Evolutionary conservation across 192 early-diverging fungal species (phyloP), one percentile per base, ranked within the genome.

Genomic region (Coemansia sp.): DNA sequence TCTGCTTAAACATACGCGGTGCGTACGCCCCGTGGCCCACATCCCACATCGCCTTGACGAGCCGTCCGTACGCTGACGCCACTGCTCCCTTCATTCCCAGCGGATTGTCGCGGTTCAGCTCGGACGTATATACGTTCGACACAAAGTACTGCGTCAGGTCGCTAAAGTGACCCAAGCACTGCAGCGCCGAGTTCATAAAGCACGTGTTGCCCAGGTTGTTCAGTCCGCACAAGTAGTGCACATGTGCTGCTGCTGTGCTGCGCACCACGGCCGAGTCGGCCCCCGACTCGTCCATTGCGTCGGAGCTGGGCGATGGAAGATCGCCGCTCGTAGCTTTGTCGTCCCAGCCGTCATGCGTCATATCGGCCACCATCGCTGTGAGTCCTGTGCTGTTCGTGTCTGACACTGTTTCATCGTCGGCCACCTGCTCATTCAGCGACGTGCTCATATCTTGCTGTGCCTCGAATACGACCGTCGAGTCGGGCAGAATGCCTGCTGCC

Each of bases 101-200:
- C 4, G 89, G 89, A 39, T 91, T 92, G 9, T 86, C 86, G 41
- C 66, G 69, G 68, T 92, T 92, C 25, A 92, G 65, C 37, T 92
- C 90, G 14, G 71, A 59, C 17, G 72, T 81, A 64, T 88, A 88
- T 17, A 72, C 76, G 32, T 71, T 69, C 21, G 82, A 75, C 60
- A 89, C 71, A 65, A 92, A 85, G 65, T 85, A 92, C 23, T 75
- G 73, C 17, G 84, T 84, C 19, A 94, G 81, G 29, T 86, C 81
- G 6, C 83, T 66, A 51, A 89, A 89, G 60, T 92, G 88, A 43
- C 88, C 88, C 39, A 97, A 75, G 63, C 95, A 97, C 77, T 95
- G 93, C n/a, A 95, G 69, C 9, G 90, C 91, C 5, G 90, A 90
- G 76, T 93, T 94, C 93, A 94, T 94, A 65, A 90, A 94, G 78